Conservation (phyloP, 1,139 yeast species). For the Suhomyces bribrorum region DNA sequence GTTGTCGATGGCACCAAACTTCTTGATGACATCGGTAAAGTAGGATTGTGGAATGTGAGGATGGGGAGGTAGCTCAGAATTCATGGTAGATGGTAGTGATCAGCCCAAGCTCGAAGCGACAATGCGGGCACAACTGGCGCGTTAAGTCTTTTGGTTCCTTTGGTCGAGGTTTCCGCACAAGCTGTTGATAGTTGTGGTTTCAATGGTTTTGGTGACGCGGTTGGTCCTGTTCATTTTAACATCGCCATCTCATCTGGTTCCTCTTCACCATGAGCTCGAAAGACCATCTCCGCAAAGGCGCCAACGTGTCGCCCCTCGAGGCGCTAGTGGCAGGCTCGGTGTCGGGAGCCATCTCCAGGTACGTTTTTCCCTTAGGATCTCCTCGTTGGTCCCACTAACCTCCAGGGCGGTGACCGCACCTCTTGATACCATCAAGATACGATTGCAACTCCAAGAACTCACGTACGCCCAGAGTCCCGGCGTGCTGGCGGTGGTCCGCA, state of each 20-base stretch:
- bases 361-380: constrained; percentile 18
- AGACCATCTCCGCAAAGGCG: constrained; percentile 57
- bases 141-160: no score
- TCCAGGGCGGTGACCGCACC: constrained; percentile 77
- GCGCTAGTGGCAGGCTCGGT: constrained; percentile 67
- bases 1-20: constrained; percentile 27
- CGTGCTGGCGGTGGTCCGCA: constrained; percentile 29
- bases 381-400: constrained; percentile 10
- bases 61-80: constrained; percentile 2
- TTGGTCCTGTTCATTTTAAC: no score
- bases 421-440: constrained; percentile 81
- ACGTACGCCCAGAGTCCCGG: constrained; percentile 33
- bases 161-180: no score
- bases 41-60: constrained; percentile 7
- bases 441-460: constrained; percentile 63
- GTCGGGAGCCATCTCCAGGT: constrained; percentile 68
- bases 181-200: no score
- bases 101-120: no score
- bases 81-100: no score
- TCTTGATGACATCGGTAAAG: constrained; percentile 10
- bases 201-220: no score
- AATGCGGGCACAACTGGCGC: no score
- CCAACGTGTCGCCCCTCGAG: constrained; percentile 44
- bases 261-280: constrained; percentile 12
- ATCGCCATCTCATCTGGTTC: no score